A percentile compares a stretch with the other conserved stretches of the same genome.
These are phyloP conservation scores for Chrysoporthe puriensis DNA, from an alignment of 2,329 filamentous ascomycete species.

Conservation along the genomic window DNA sequence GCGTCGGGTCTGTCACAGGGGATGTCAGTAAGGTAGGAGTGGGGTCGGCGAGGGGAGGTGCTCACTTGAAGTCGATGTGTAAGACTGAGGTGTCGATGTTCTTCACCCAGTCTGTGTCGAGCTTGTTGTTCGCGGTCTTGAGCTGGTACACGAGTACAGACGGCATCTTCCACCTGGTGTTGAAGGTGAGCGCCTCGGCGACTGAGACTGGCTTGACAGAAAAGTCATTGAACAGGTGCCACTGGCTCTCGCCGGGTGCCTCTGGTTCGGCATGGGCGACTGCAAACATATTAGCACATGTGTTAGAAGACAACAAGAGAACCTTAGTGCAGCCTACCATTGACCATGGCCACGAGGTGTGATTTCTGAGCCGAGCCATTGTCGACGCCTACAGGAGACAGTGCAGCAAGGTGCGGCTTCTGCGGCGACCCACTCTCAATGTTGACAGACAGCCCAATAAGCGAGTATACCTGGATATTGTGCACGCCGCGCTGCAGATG, in stretches of 20 bases:
- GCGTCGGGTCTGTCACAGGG: conserved; percentile 43
- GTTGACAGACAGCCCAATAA: conserved; percentile 87
- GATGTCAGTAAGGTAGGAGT: not conserved
- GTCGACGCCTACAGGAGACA: conserved; percentile 80
- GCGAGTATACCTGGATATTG: conserved; percentile 84
- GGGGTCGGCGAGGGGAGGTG: not conserved
- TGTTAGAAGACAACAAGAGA: not conserved
- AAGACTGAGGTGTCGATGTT: conserved; percentile 82
- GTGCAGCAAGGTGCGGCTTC: conserved; percentile 87
- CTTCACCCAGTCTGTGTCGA: conserved; percentile 86
- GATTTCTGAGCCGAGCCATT: conserved; percentile 82
- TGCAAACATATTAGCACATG: conserved; percentile 36
- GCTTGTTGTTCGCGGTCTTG: conserved; percentile 76
- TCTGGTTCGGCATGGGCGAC: conserved; percentile 68
- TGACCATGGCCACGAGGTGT: conserved; percentile 89
- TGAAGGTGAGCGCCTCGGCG: conserved; percentile 87
- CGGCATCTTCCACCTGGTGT: conserved; percentile 89
- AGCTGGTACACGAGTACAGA: conserved; percentile 86
- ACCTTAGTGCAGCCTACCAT: conserved; percentile 57
- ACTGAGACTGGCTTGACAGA: conserved; percentile 78
- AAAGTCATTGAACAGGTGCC: conserved; percentile 99
- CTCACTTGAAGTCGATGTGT: conserved; percentile 69
- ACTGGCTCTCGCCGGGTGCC: conserved; percentile 67
- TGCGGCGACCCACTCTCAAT: conserved; percentile 85
- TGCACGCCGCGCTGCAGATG: conserved; percentile 80